Evolutionary conservation across 192 early-diverging fungal species (phyloP), one percentile per base, ranked within the genome.

Genomic region (Linnemannia exigua): DNA sequence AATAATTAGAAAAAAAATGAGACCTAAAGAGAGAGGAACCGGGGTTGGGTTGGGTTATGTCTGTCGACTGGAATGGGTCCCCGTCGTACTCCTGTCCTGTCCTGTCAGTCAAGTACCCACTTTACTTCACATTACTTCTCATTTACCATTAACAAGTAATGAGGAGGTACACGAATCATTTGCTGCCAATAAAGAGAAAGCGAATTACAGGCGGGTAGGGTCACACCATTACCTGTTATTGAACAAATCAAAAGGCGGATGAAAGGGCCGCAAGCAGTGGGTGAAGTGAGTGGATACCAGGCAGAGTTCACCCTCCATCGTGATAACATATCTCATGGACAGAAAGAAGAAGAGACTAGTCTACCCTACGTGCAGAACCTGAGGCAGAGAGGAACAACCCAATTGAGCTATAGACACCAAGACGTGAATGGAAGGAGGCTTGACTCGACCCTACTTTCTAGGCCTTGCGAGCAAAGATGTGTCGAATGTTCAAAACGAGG

Each of bases 1-100:
- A 63, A 63, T 63, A 14, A 63, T 33, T 31, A 31, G n/a, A 54
- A 54, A 63, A 63, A 63, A 63, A 63, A 31, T 61, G 58, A 63
- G 58, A 31, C 58, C 58, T n/a, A n/a, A 44, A 9, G 41, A 6
- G 41, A 44, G 9, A 44, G 9, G 41, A 44, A 44, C 41, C 28
- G 58, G 58, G 58, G 28, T 28, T 33, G 12, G 15, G 12, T 63
- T n/a, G 58, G 58, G 28, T 28, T 33, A 12, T 31, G 12, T 63
- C 25, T 31, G 25, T 63, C 28, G 41, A 44, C 41, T 44, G 41
- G 9, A 44, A 44, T 63, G 28, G 3, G 12, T 63, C 28, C 22
- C n/a, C 28, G 58, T 63, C 28, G 28, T n/a, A n/a, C n/a, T 54
- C 52, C n/a, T 54, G 58, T 0, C 8, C 11, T 31, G 58, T 31